Evolutionary conservation across 371 early-diverging fungal species (phyloP).

Genomic region (Coemansia linderi): DNA sequence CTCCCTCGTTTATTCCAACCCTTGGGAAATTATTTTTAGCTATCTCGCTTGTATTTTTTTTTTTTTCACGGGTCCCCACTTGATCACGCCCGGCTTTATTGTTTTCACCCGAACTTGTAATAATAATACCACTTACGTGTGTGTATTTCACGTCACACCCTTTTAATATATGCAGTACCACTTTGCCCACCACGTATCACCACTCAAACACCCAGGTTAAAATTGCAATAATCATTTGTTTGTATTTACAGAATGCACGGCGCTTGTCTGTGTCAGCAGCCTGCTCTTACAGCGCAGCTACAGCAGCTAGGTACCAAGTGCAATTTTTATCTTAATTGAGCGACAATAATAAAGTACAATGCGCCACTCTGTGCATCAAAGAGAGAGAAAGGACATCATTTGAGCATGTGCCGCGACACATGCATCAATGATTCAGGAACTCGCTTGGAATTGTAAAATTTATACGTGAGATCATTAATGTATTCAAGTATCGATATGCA

Average conservation of each 20-base stretch:
- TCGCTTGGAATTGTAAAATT: constrained; percentile 2
- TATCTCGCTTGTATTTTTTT: background rate
- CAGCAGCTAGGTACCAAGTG: background rate
- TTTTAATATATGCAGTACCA: constrained; percentile 7
- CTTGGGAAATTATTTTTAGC: constrained; percentile 2
- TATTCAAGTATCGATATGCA: constrained; percentile 3
- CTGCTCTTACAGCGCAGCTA: background rate
- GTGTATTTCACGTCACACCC: constrained; percentile 1
- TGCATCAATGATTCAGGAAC: constrained; percentile 1
- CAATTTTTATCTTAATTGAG: constrained; percentile 7
- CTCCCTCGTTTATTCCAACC: background rate
- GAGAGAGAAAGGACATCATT: background rate
- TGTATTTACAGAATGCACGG: background rate
- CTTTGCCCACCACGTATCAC: background rate
- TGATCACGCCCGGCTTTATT: background rate
- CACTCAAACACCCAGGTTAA: background rate
- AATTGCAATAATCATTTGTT: background rate
- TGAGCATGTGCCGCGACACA: background rate
- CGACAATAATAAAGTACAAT: constrained; percentile 2
- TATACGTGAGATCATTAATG: background rate
- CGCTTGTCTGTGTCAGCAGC: background rate
- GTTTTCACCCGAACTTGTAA: background rate
- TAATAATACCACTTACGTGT: constrained; percentile 2
- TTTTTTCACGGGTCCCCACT: constrained; percentile 3
- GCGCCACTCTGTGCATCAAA: background rate